Base-by-base conservation (phyloP, 2,329 filamentous ascomycete genomes). In the Aplosporella prunicola region DNA sequence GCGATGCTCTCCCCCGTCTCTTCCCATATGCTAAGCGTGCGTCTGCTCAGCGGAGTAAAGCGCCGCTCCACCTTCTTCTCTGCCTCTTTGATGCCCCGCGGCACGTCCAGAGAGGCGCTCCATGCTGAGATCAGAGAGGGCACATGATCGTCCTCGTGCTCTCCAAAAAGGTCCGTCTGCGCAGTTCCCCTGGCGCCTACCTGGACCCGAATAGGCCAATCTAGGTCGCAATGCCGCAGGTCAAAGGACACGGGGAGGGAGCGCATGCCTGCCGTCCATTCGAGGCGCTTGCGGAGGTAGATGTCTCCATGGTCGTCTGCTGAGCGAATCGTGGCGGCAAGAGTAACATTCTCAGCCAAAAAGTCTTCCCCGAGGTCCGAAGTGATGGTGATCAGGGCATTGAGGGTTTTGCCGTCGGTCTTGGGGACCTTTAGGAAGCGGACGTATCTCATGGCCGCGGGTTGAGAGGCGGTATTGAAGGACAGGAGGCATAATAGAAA, bases 1-100 rank as follows among this genome's bases (percentile, higher is more conserved):
- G 80, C 80, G 49, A 84, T 83, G 52, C 76, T 81, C 50, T 84
- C 79, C 4, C 79, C 78, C 0, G 76, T 80, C 49, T 83, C 80
- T 52, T 84, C 80, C 64, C 73, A 78, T 29, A 83, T 71, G 22
- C 57, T 56, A 8, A 78, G 47, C 5, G 51, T 51, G 5, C 60
- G 48, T 15, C 59, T 55, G 23, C 57, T 52, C 5, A 59, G 48
- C 6, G 71, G 57, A 9, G 50, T 48, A 40, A 80, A 67, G 10
- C 70, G 64, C 44, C 78, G 63, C 47, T 78, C 68, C 1, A 79
- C 67, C 10, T 73, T 57, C 45, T 66, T 71, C 9, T 67, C 64
- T 1, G 69, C 65, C 26, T 66, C 61, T 3, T 56, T 48, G 9
- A 54, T 41, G 8, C 56, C 61, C 14, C 56, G 53, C 7, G 53